Evolutionary conservation across 306 rosid genomes (phyloP).

Genomic region (peach (Prunus persica)): Prunus_persica_NCBIv2 NC_034009.1:11618501-11619000

Average conservation of each 20-base stretch:
- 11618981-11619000: slow-evolving; percentile 81
- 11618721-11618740: not conserved
- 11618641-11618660: slow-evolving; percentile 2
- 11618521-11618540: not conserved
- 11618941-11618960: slow-evolving; percentile 37
- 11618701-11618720: not conserved
- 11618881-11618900: not conserved
- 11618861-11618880: slow-evolving; percentile 15
- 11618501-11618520: too few relatives aligned
- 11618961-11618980: slow-evolving; percentile 72
- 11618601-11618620: not conserved
- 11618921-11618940: not conserved
- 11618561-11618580: not conserved
- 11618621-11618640: not conserved
- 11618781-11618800: not conserved
- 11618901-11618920: not conserved
- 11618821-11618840: not conserved
- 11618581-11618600: not conserved
- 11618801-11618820: not conserved
- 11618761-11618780: not conserved
- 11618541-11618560: too few relatives aligned
- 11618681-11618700: not conserved
- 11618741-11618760: not conserved
- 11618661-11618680: not conserved
- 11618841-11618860: not conserved